phyloP scores from a whole-genome alignment of 306 rosid genomes.

The Senna tora region DNA sequence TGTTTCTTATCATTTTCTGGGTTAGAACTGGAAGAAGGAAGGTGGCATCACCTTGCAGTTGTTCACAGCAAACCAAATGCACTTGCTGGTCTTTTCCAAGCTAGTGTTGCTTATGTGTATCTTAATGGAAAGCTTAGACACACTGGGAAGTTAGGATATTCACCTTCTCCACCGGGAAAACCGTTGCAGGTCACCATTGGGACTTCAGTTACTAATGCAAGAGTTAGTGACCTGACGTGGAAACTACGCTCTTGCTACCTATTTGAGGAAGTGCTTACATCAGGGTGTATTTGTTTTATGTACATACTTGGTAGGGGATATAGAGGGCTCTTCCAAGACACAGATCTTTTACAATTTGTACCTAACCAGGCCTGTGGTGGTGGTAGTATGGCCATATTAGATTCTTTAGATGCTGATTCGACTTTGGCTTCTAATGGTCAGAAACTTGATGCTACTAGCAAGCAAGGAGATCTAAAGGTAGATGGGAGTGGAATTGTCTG shows the following conservation, averaged over 20 bases:
- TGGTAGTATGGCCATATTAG: slow-evolving; percentile 98
- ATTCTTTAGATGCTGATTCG: slow-evolving; percentile 84
- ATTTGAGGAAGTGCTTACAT: slow-evolving; percentile 95
- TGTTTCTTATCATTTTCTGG: slow-evolving; percentile 86
- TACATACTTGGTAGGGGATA: slow-evolving; percentile 99
- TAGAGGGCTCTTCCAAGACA: slow-evolving; percentile 95
- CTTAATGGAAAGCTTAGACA: slow-evolving; percentile 94
- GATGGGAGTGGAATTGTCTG: slow-evolving; percentile 99
- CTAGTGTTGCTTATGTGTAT: slow-evolving; percentile 95
- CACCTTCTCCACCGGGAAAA: slow-evolving; percentile 94
- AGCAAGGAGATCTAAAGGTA: slow-evolving; percentile 75
- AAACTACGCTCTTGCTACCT: slow-evolving; percentile 97
- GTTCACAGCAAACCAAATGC: slow-evolving; percentile 99
- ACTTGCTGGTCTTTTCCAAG: slow-evolving; percentile 99
- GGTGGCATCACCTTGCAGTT: slow-evolving; percentile 99
- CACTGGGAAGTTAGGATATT: slow-evolving; percentile 97
- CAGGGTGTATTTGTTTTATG: slow-evolving; percentile 93
- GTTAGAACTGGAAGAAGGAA: slow-evolving; percentile 90
- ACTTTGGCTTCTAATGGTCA: slow-evolving; percentile 72
- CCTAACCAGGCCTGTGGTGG: slow-evolving; percentile 99
- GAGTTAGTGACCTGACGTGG: slow-evolving; percentile 85
- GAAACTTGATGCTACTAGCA: slow-evolving; percentile 69
- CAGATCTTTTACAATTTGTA: slow-evolving; percentile 93
- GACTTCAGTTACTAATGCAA: slow-evolving; percentile 75
- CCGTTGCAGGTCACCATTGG: slow-evolving; percentile 92